Evolutionary conservation across 148 eudicot genomes (phyloP), one percentile per base, ranked within the genome.

Genomic region (Salicornia ramosissima): DNA sequence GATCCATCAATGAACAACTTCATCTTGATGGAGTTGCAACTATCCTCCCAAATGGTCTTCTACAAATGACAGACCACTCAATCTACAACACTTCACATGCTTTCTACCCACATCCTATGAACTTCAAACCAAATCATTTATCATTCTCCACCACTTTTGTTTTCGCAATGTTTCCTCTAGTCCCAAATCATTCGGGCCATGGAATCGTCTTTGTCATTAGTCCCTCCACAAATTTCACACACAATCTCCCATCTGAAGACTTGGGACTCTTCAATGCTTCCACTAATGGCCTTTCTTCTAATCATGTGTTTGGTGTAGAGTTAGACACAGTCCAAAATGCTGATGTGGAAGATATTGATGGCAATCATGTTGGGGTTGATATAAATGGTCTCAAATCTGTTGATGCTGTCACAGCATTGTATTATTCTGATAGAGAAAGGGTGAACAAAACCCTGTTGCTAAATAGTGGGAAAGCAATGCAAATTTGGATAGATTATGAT

Each of bases 361-460:
- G 19, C 10, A 72, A 80, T 58, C 83, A 80, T 69, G 83, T 80
- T 15, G 80, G 83, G 12, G 64, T 76, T 28, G 79, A 69, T 62
- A 47, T 62, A 14, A 63, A 75, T 29, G 50, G 60, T 26, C 26
- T 68, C 34, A 68, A 5, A 51, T 75, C 72, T 49, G 14, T 34
- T 3, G 39, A 26, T 39, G 60, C 63, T 75, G 68, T 33, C 51
- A 0, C 78, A 36, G 68, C 72, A 59, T 29, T 68, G 5, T 68
- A 75, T 53, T 75, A 60, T 68, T 68, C 68, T 51, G 73, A 75
- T 1, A 51, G n/a, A 51, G 62, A 75, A 49, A 33, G 53, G 4
- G 68, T 60, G 19, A 61, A 34, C 14, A 68, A 61, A 71, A 39
- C 39, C 18, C 45, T 75, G 49, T 25, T 22, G 49, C 62, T 68